Evolutionary conservation across 1,139 yeast species (phyloP).

Genomic region (Saccharomyces uvarum): DNA sequence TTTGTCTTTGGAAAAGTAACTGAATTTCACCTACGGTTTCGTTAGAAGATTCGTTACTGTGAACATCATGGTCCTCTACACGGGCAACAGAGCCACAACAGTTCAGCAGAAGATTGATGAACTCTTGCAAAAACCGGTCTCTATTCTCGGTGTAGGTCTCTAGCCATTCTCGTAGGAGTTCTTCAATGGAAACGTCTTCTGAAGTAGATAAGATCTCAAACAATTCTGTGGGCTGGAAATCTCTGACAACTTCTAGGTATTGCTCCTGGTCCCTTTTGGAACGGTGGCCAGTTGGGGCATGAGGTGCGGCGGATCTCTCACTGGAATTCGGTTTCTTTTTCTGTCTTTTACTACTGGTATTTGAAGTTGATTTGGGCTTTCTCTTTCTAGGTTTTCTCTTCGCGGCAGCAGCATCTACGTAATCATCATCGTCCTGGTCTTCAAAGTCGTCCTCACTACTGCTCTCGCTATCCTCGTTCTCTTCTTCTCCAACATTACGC

Average conservation of each 20-base stretch:
- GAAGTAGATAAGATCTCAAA: constrained; percentile 50
- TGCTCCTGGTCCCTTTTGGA: constrained; percentile 23
- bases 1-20: constrained; percentile 54
- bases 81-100: constrained; percentile 61
- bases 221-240: constrained; percentile 45
- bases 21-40: constrained; percentile 70
- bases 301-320: neutral
- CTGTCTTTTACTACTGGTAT: neutral
- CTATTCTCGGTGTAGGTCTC: constrained; percentile 43
- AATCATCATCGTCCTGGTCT: constrained; percentile 5
- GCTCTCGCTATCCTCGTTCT: neutral
- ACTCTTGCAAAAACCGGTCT: constrained; percentile 46
- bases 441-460: constrained; percentile 2
- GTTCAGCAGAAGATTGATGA: constrained; percentile 63
- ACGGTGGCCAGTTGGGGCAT: constrained; percentile 2
- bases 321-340: neutral
- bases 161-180: constrained; percentile 64
- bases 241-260: constrained; percentile 31
- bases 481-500: constrained; percentile 1
- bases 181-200: constrained; percentile 47
- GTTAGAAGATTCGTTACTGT: constrained; percentile 65
- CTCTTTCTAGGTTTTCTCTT: neutral
- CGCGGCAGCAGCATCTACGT: neutral
- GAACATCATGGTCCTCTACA: constrained; percentile 70
- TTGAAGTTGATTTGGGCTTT: neutral